Evolutionary conservation across 2,329 filamentous ascomycete genomes (phyloP).

Genomic region (Colletotrichum tropicicola): DNA sequence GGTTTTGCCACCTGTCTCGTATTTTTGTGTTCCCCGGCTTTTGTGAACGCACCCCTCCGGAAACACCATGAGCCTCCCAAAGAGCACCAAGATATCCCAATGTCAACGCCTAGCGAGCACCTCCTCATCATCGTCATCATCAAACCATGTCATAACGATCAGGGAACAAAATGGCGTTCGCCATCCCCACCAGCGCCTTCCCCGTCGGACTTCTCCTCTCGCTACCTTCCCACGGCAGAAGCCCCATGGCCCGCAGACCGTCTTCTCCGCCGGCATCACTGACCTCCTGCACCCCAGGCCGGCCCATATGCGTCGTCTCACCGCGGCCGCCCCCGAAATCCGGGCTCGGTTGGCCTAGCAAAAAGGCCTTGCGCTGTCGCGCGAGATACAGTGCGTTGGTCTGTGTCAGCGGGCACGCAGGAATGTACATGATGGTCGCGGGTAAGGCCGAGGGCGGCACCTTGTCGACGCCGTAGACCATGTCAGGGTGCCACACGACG

Average conservation of each 20-base stretch:
- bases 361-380: slow-evolving; percentile 57
- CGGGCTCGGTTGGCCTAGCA: slow-evolving; percentile 49
- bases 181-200: slow-evolving; percentile 44
- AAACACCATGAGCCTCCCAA: neutral
- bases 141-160: slow-evolving; percentile 43
- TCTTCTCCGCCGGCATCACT: slow-evolving; percentile 49
- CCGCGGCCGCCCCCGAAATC: slow-evolving; percentile 47
- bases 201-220: slow-evolving; percentile 43
- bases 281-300: slow-evolving; percentile 47
- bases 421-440: slow-evolving; percentile 48
- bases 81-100: neutral
- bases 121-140: neutral
- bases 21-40: neutral
- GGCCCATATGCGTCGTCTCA: slow-evolving; percentile 43
- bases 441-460: slow-evolving; percentile 9
- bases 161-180: slow-evolving; percentile 51
- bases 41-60: too few relatives aligned
- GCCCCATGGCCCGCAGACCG: slow-evolving; percentile 49
- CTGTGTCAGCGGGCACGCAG: slow-evolving; percentile 59
- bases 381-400: slow-evolving; percentile 66
- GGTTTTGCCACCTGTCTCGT: neutral
- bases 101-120: neutral
- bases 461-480: slow-evolving; percentile 76
- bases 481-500: slow-evolving; percentile 78
- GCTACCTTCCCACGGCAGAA: slow-evolving; percentile 51